Evolutionary conservation across 2,329 filamentous ascomycete genomes (phyloP).

Genomic region (Xylaria sp.): DNA sequence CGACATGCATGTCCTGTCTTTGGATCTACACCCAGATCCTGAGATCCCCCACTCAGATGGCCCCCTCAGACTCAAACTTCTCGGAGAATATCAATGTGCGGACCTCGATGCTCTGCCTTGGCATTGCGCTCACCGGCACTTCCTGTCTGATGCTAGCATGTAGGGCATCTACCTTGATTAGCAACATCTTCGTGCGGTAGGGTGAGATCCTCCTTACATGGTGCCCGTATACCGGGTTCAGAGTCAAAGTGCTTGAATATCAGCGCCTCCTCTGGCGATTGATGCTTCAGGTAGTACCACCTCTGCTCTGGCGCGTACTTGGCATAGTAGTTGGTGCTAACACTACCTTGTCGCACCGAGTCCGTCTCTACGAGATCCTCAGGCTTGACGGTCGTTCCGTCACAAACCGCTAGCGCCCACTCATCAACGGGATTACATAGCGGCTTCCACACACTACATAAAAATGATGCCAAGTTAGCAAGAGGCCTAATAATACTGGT

Average conservation of each 20-base stretch:
- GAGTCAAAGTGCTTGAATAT: conserved; percentile 33
- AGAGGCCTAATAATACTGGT: neutral
- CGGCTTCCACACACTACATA: conserved; percentile 25
- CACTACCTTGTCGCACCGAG: conserved; percentile 19
- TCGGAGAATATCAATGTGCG: conserved; percentile 23
- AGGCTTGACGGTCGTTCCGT: conserved; percentile 21
- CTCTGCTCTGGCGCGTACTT: conserved; percentile 21
- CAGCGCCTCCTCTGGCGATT: conserved; percentile 25
- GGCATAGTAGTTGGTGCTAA: conserved; percentile 25
- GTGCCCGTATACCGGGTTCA: conserved; percentile 23
- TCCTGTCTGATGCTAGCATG: conserved; percentile 26
- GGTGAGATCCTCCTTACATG: conserved; percentile 18
- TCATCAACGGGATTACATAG: conserved; percentile 21
- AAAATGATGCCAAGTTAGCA: neutral
- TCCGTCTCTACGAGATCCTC: conserved; percentile 28
- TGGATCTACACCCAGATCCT: neutral
- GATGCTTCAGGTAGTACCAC: conserved; percentile 28
- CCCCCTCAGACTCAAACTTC: conserved; percentile 23
- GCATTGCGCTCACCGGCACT: conserved; percentile 5
- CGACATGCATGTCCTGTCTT: neutral
- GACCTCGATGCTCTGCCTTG: conserved; percentile 30
- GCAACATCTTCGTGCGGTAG: neutral
- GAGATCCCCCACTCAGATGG: neutral
- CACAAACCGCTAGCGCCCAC: conserved; percentile 27
- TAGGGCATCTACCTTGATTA: conserved; percentile 19